These are phyloP conservation scores for Vitis rotundifolia DNA, from an alignment of 164 flowering plant genomes.

Conservation along the genomic window DNA sequence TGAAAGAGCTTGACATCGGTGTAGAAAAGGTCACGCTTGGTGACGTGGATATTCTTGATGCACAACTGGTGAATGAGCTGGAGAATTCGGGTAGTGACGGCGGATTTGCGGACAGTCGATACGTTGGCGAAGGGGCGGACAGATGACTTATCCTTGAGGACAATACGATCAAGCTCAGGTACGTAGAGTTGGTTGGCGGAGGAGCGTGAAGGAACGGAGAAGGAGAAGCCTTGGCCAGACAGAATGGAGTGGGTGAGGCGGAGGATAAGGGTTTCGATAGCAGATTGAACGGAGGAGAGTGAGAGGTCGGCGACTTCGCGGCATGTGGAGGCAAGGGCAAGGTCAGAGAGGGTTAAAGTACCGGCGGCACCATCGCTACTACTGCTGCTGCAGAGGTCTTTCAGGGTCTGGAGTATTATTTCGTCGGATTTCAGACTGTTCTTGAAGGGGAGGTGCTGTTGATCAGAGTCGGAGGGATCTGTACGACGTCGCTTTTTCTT, in stretches of 20 bases:
- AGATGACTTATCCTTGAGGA: constrained; percentile 76
- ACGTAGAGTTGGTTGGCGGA: constrained; percentile 89
- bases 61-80: constrained; percentile 82
- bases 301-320: constrained; percentile 89
- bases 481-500: constrained; percentile 56
- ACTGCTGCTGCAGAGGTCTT: constrained; percentile 26
- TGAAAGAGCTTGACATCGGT: constrained; percentile 95
- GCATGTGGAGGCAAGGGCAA: constrained; percentile 65
- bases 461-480: constrained; percentile 29
- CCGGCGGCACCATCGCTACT: constrained; percentile 24
- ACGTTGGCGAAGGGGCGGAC: constrained; percentile 65
- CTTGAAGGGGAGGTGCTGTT: constrained; percentile 48
- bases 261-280: constrained; percentile 57
- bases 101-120: constrained; percentile 79
- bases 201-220: constrained; percentile 81
- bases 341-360: constrained; percentile 67
- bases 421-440: constrained; percentile 62
- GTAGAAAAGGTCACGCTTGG: constrained; percentile 93
- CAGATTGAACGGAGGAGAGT: constrained; percentile 63
- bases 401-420: constrained; percentile 44
- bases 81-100: constrained; percentile 75
- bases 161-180: constrained; percentile 96
- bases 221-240: constrained; percentile 75
- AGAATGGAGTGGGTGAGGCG: constrained; percentile 64
- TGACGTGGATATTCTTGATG: constrained; percentile 78